Conservation (phyloP, 1,284 basidiomycete species). For the Rhodotorula mucilaginosa region DNA sequence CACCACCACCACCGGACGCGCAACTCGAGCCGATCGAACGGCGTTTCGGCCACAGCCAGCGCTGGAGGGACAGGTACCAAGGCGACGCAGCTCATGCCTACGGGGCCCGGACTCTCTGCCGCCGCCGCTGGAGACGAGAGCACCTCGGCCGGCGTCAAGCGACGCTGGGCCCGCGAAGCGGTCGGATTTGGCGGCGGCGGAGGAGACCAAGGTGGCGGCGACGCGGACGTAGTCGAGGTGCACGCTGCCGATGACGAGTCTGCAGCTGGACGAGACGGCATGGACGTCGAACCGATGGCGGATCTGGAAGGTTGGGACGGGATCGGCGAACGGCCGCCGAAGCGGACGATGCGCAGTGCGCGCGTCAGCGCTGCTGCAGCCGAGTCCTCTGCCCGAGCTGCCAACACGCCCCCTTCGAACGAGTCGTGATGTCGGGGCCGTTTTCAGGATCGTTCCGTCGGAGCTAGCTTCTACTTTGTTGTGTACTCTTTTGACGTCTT, state of each 20-base stretch:
- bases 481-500: background rate
- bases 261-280: background rate
- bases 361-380: background rate
- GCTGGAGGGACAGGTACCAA: background rate
- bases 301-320: conserved; percentile 36
- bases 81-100: background rate
- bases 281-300: conserved; percentile 17
- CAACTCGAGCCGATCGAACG: background rate
- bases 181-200: conserved; percentile 3
- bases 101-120: background rate
- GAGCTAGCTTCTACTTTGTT: background rate
- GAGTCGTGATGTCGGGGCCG: no score
- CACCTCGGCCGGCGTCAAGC: conserved; percentile 23
- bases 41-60: background rate
- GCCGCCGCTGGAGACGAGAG: background rate
- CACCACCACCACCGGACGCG: background rate
- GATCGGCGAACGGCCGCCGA: conserved; percentile 22
- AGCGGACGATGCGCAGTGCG: conserved; percentile 18
- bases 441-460: no score
- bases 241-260: no score
- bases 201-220: background rate
- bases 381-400: background rate
- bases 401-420: no score
- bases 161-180: conserved; percentile 19
- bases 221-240: conserved; percentile 3